Base-by-base conservation (phyloP, 768 basidiomycete genomes). In the Hemileccinum impolitum region DNA sequence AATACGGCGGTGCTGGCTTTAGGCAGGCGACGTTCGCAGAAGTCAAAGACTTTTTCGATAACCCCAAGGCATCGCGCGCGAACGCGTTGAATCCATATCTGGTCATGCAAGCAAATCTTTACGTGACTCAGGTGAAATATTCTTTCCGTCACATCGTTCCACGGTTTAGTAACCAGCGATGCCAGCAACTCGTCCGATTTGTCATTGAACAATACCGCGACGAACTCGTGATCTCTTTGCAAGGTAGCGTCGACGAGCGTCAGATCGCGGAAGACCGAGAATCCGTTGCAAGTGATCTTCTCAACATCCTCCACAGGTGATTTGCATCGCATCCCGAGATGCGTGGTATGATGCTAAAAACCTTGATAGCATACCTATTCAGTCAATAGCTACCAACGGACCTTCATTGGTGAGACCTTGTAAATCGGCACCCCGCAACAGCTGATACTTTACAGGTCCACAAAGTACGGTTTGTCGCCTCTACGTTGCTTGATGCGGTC, bases 381-480 rank as follows among this genome's bases (percentile, higher is more conserved):
- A 93, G 66, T 90, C 90, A 28, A 93, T 94, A 58, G 92, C 91
- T 30, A 88, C 85, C 42, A 93, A 89, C 61, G 89, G 89, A 4
- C 88, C 88, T 6, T 89, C 87, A 47, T 70, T 90, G 73, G 87
- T 78, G 50, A 62, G 74, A 46, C 39, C 9, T 43, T 30, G n/a
- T 3, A 18, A 6, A 34, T 47, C 18, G 6, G 10, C 13, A 18
- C 13, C 13, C 42, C 28, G 21, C 17, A 21, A 18, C 13, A 14
- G 18, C 28, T 49, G 39, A 58, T 18, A 35, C 17, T 26, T 54
- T 70, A 30, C 53, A 87, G 84, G 90, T 94, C 14, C 85, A 90
- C 64, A 94, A 94, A 76, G 91, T 94, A 53, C 84, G 93, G 50
- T 94, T 92, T 65, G 90, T 94, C 32, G 93, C 93, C 14, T 94